Evolutionary conservation across 2,329 filamentous ascomycete species (phyloP), one percentile per base, ranked within the genome.

Genomic region (Stylonectria norvegica): DNA sequence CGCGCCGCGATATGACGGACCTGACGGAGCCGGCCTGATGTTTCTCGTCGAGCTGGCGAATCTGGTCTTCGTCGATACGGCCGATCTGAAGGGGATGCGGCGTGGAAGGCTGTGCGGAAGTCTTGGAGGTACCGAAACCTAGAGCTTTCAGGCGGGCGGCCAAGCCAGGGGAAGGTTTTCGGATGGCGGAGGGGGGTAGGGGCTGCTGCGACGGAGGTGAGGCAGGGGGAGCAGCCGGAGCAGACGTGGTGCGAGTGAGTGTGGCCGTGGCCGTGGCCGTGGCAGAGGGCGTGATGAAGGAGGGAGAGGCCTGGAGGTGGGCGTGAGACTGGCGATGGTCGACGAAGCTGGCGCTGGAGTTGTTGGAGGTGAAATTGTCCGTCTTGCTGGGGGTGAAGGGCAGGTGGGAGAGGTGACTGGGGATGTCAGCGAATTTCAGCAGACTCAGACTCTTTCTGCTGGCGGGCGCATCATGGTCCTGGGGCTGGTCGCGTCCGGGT

Each of bases 51-150:
- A 89, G 75, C 56, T 81, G 73, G 52, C 79, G 76, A 42, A 89
- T 72, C 55, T 87, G 83, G 50, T 81, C 72, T 63, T 87, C 81
- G 54, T 84, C 74, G 39, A 89, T 79, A 45, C 84, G 80, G 50
- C 84, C 84, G 55, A 87, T 72, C 56, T 68, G 65, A 36, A 77
- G 73, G 61, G 49, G 53, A 36, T 59, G 56, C 17, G 62, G 50
- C 12, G 53, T 43, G 15, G 39, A 34, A 18, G 49, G 34, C 37
- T 48, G 41, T 33, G 58, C 58, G 47, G 65, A 53, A 43, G 67
- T 66, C 48, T 66, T 67, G 36, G 63, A 48, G 18, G 64, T 62
- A 41, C 76, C 77, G 48, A 84, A 81, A 27, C 80, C 79, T 31
- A 84, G 68, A 29, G 80, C 80, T 57, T 80, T 82, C 40, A 84